Conservation (phyloP, 768 basidiomycete species). For the Boletus eberwhitei region DNA sequence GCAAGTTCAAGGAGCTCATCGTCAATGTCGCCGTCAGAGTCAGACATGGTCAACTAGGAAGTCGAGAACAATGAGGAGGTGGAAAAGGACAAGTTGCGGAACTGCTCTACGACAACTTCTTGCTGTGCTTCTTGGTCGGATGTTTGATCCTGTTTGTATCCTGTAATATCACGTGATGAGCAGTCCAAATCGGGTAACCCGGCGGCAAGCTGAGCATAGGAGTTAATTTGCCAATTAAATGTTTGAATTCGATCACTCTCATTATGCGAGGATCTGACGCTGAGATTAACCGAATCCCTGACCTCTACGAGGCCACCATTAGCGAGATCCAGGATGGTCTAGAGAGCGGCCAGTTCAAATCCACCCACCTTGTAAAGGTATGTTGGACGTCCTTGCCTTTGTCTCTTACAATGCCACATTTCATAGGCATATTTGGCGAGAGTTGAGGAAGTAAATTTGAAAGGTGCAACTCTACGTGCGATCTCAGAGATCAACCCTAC, state of each 20-base stretch:
- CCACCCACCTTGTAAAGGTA: constrained; percentile 62
- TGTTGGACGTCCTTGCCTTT: no score
- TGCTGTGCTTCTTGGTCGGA: background rate
- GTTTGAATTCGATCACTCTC: background rate
- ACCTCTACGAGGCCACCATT: constrained; percentile 60
- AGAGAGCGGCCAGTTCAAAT: constrained; percentile 48
- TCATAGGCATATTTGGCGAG: constrained; percentile 60
- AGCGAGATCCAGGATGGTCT: constrained; percentile 53
- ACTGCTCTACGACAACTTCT: background rate
- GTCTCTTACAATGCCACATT: background rate
- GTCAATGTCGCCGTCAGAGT: constrained; percentile 49
- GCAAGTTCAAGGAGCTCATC: constrained; percentile 83
- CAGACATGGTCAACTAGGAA: constrained; percentile 38
- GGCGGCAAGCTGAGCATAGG: constrained; percentile 8
- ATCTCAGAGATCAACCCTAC: constrained; percentile 56
- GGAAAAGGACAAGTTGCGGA: background rate
- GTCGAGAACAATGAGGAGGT: background rate
- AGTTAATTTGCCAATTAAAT: background rate
- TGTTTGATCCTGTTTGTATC: constrained; percentile 23
- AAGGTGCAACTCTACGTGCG: constrained; percentile 55
- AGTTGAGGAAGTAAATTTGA: constrained; percentile 65
- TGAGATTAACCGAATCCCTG: constrained; percentile 35
- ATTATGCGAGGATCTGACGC: constrained; percentile 1
- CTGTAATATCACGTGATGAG: constrained; percentile 10
- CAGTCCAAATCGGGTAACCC: constrained; percentile 6